Evolutionary conservation across 2,329 filamentous ascomycete genomes (phyloP).

Genomic region (Bimuria novae-zelandiae): DNA sequence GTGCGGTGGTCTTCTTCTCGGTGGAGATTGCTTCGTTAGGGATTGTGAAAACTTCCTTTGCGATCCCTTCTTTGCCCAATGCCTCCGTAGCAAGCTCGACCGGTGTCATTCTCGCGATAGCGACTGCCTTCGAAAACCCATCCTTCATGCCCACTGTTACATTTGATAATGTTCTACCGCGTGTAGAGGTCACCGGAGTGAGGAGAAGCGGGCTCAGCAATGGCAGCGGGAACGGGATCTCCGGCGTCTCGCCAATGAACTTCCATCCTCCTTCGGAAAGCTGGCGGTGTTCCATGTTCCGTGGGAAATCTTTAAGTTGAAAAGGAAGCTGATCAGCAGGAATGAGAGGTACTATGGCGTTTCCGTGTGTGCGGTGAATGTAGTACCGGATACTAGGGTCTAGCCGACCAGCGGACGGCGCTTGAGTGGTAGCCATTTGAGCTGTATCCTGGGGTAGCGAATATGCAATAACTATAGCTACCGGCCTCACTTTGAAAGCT

Average conservation of each 20-base stretch:
- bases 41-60: not conserved
- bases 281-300: not conserved
- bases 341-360: conserved; percentile 2
- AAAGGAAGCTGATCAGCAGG: conserved; percentile 1
- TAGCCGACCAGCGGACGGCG: not conserved
- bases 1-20: not conserved
- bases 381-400: conserved; percentile 2
- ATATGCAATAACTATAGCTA: too few species aligned
- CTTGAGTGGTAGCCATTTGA: not conserved
- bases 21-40: not conserved
- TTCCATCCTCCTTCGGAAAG: not conserved
- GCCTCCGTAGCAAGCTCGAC: too few species aligned
- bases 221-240: conserved; percentile 1
- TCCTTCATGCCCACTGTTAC: not conserved
- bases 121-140: not conserved
- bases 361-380: not conserved
- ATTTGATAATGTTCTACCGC: not conserved
- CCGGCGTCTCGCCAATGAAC: not conserved
- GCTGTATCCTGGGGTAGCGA: too few species aligned
- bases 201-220: not conserved
- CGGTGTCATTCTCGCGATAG: too few species aligned
- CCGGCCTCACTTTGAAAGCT: too few species aligned
- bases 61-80: too few species aligned
- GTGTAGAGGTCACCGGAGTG: not conserved
- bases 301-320: not conserved